Conservation (phyloP, 2,329 filamentous ascomycete species). For the Elsinoe arachidis region DNA sequence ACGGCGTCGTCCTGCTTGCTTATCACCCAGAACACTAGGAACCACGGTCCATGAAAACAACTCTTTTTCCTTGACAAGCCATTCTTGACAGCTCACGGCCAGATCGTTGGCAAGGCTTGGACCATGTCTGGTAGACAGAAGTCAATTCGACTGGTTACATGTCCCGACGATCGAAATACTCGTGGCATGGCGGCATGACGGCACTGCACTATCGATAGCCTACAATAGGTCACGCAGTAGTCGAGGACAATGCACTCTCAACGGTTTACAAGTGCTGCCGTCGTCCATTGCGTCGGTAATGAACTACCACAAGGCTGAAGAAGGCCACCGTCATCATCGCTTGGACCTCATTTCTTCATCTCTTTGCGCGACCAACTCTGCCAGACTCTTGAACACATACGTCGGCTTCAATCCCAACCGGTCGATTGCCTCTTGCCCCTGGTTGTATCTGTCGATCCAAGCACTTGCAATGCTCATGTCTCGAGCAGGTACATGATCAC, state of each 20-base stretch:
- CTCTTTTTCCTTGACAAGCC: not conserved
- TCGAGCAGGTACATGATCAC: slow-evolving; percentile 7
- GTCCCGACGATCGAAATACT: not conserved
- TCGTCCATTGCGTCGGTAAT: not conserved
- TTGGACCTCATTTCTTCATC: not conserved
- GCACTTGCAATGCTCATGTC: slow-evolving; percentile 10
- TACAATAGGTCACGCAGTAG: not conserved
- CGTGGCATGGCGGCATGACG: not conserved
- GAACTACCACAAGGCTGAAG: not conserved
- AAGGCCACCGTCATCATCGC: not conserved
- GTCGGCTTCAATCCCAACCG: not conserved
- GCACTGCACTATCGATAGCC: not conserved
- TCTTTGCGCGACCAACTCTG: not conserved
- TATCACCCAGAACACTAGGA: slow-evolving; percentile 5
- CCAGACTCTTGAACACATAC: slow-evolving; percentile 1
- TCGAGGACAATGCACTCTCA: not conserved
- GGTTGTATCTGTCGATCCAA: slow-evolving; percentile 9
- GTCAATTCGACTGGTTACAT: not conserved
- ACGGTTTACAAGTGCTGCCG: not conserved
- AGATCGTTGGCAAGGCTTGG: not conserved
- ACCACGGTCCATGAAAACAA: not conserved
- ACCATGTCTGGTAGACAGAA: not conserved
- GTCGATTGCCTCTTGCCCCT: not conserved
- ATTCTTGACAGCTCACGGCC: not conserved
- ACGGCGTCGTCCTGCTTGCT: slow-evolving; percentile 8